Base-by-base conservation (phyloP, 768 basidiomycete genomes). In the Leccinum uliginosum region DNA sequence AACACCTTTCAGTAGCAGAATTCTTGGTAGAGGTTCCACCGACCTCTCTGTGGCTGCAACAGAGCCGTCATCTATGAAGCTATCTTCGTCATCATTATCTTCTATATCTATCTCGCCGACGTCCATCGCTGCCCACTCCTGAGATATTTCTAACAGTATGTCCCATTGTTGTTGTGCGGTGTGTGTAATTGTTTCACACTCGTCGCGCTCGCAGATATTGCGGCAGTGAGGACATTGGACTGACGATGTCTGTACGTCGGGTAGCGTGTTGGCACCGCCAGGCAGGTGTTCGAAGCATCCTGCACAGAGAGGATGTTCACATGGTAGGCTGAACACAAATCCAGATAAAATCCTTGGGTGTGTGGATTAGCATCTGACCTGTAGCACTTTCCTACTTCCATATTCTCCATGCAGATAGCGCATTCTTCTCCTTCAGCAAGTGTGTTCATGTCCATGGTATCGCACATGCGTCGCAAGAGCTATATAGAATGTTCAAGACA, bases 141-240 rank as follows among this genome's bases (percentile, higher is more conserved):
- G 57, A 48, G 52, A 68, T 19, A 61, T 54, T 11, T 66, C 58
- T 14, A 61, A 55, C 14, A 61, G 57, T 38, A 55, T 3, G 56
- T 66, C 59, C 64, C 61, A 66, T 35, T 65, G 63, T 32, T 62
- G 56, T 10, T 57, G 54, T 14, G 61, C 59, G 38, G 55, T 48
- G 19, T 57, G 54, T 38, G 53, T 51, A 51, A 58, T 63, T 49
- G 60, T 49, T 57, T 67, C 64, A 56, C 59, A 58, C 21, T 59
- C 55, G 17, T 54, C 46, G 15, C 60, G 58, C 15, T 23, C 46
- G 56, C 40, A 61, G 30, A 51, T 21, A 26, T 54, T n/a, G 11
- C 59, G 64, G 49, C 67, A 66, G 40, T 63, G 66, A 40, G 61
- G 57, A 32, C 59, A 66, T 26, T 60, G 64, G 40, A 65, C 53